Evolutionary conservation across 805 yeast species (phyloP), one percentile per base, ranked within the genome.

Genomic region (Teunomyces gatunensis): DNA sequence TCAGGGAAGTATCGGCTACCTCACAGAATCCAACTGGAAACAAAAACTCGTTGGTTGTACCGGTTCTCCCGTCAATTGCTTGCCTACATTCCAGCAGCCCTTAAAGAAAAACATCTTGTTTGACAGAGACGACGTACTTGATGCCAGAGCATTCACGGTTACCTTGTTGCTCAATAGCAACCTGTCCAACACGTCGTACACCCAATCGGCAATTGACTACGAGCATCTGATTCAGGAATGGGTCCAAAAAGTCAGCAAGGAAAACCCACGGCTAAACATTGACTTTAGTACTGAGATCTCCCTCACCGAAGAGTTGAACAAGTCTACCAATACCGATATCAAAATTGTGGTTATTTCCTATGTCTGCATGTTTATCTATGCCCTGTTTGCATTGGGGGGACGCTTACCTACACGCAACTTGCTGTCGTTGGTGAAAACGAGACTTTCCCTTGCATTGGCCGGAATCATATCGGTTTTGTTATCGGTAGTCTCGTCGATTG

Each of bases 41-140:
- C 52, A 59, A 1, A 69, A 77, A 45, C 60, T 92, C 9, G 58
- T 71, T 45, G 60, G 66, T 3, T 92, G 99, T 61, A 76, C 94
- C 0, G 72, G 77, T 15, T 80, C 89, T 1, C 98, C 98, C 0
- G 97, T 92, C 1, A 84, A 80, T 52, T 92, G 99, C 61, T 69
- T 92, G 34, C 98, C 99, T 0, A 67, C 84, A 0, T 92, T 91
- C 66, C 96, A 89, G 59, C 97, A 90, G 62, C 98, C 98, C 0
- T 71, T 92, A 52, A 85, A 83, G 55, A 79, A 82, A 23, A 80
- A 84, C 45, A 55, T 89, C 15, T 62, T 92, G 3, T 88, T 92
- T 64, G 61, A 67, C 4, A 72, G 68, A 25, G 74, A 69, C 4
- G 74, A 80, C 55, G 77, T 84, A 1, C 62, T 86, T 20, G 64